These are phyloP conservation scores for Macadamia integrifolia DNA, from an alignment of 164 flowering plant genomes.

Conservation along the genomic window DNA sequence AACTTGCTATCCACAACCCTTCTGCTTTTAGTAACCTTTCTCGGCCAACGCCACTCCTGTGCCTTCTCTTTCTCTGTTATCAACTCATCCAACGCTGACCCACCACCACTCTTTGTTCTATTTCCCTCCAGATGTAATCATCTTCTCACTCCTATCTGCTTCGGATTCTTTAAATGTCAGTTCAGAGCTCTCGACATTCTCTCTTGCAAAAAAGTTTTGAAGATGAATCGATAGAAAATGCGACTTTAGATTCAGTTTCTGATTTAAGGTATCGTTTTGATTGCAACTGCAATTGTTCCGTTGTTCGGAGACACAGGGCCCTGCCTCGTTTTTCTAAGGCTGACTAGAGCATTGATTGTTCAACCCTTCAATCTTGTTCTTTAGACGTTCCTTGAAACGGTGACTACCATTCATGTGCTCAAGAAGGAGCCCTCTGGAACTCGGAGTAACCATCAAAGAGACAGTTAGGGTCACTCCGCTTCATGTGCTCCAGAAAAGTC, in stretches of 20 bases:
- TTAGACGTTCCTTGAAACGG: slow-evolving; percentile 70
- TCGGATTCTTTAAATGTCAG: slow-evolving; percentile 42
- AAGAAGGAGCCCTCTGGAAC: slow-evolving; percentile 95
- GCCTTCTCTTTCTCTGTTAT: slow-evolving; percentile 81
- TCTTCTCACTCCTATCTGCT: slow-evolving; percentile 17
- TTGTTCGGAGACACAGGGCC: background rate
- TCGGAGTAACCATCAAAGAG: slow-evolving; percentile 82
- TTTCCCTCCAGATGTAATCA: slow-evolving; percentile 12
- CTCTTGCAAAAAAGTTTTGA: slow-evolving; percentile 25
- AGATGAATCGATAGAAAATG: slow-evolving; percentile 47
- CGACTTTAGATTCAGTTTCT: slow-evolving; percentile 46
- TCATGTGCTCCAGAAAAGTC: slow-evolving; percentile 71
- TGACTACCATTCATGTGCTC: slow-evolving; percentile 77
- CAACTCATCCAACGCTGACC: slow-evolving; percentile 66
- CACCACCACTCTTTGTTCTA: slow-evolving; percentile 18
- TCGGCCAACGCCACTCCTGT: slow-evolving; percentile 64
- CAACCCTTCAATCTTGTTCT: slow-evolving; percentile 85
- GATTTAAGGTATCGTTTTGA: slow-evolving; percentile 7
- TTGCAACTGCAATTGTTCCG: slow-evolving; percentile 14
- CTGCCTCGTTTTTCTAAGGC: slow-evolving; percentile 5
- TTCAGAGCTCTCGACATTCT: slow-evolving; percentile 37
- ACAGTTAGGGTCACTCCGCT: slow-evolving; percentile 85
- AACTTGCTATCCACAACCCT: slow-evolving; percentile 64
- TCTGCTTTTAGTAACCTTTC: slow-evolving; percentile 83
- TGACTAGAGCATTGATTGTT: slow-evolving; percentile 25